Evolutionary conservation across 2,329 filamentous ascomycete genomes (phyloP).

Genomic region (Fusarium tanahbumbuense): DNA sequence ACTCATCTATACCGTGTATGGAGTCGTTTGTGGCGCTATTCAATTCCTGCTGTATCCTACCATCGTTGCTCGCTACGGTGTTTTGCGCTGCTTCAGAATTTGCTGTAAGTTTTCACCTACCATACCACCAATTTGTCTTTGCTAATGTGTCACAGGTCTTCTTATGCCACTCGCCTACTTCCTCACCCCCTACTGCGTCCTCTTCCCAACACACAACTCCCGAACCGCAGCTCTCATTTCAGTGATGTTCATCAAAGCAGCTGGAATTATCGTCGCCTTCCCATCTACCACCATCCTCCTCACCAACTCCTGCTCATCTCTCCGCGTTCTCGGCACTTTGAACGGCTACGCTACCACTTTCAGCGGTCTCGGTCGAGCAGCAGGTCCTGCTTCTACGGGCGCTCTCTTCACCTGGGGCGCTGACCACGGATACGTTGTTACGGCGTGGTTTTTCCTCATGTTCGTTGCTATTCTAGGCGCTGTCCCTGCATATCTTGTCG

Average conservation of each 20-base stretch:
- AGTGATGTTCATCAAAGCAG: slow-evolving; percentile 79
- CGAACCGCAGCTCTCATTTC: slow-evolving; percentile 73
- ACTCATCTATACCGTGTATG: slow-evolving; percentile 85
- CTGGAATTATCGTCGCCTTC: slow-evolving; percentile 84
- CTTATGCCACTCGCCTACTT: slow-evolving; percentile 81
- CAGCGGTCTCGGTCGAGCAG: slow-evolving; percentile 81
- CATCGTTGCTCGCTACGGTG: slow-evolving; percentile 77
- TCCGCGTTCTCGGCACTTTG: slow-evolving; percentile 82
- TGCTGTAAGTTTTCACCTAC: slow-evolving; percentile 57
- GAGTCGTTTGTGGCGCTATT: slow-evolving; percentile 79
- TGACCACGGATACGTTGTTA: slow-evolving; percentile 78
- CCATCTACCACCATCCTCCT: slow-evolving; percentile 90
- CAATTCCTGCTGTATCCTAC: slow-evolving; percentile 90
- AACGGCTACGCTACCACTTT: slow-evolving; percentile 91
- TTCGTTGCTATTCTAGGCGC: slow-evolving; percentile 72
- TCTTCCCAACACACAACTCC: slow-evolving; percentile 60
- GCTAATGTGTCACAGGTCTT: slow-evolving; percentile 57
- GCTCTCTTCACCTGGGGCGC: slow-evolving; percentile 80
- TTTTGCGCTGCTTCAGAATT: slow-evolving; percentile 77
- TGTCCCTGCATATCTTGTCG: slow-evolving; percentile 78
- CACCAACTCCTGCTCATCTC: slow-evolving; percentile 83
- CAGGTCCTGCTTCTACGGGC: slow-evolving; percentile 81
- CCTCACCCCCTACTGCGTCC: slow-evolving; percentile 81
- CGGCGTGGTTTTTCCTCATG: slow-evolving; percentile 85
- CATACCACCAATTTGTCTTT: accelerated